A percentile compares a stretch with the other conserved stretches of the same genome.
Conservation (phyloP, 495 filamentous ascomycete genomes). For the Xylona heveae region DNA sequence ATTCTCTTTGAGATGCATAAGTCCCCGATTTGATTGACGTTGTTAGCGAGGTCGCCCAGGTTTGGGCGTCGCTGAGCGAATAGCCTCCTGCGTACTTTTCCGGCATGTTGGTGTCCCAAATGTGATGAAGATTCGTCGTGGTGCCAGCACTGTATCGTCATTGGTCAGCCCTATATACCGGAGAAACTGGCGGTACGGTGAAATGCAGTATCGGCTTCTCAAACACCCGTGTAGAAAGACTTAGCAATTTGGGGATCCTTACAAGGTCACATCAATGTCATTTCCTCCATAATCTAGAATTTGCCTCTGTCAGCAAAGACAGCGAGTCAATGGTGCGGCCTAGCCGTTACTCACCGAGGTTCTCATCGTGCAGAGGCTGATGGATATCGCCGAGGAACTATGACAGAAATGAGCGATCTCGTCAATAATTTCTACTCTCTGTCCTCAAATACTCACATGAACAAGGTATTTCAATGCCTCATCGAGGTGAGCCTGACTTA, state of each 20-base stretch:
- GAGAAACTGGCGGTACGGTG: too few species aligned
- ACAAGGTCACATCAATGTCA: constrained; percentile 32
- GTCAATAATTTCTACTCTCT: too few species aligned
- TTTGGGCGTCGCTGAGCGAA: constrained; percentile 21
- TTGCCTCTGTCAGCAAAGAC: too few species aligned
- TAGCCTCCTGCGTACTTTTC: constrained; percentile 34
- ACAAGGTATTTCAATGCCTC: constrained; percentile 40
- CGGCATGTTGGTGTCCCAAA: constrained; percentile 39
- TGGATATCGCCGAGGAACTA: constrained; percentile 47
- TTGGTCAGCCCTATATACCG: too few species aligned
- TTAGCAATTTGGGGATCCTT: constrained; percentile 19
- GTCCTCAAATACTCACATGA: too few species aligned
- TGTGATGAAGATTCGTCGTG: constrained; percentile 27
- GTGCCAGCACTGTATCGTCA: too few species aligned
- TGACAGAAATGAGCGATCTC: too few species aligned
- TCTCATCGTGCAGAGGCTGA: constrained; percentile 42
- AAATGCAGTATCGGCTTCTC: too few species aligned
- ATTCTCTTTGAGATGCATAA: constrained; percentile 16
- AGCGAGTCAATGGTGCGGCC: too few species aligned
- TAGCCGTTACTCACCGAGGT: too few species aligned
- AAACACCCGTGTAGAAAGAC: too few species aligned
- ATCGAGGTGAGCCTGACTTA: constrained; percentile 18
- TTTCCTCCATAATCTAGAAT: constrained; percentile 37
- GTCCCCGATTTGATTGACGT: constrained; percentile 28
- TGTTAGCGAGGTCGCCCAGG: constrained; percentile 29